A percentile compares a stretch with the other conserved stretches of the same genome.
These are phyloP conservation scores for Xanthoceras sorbifolium DNA, from an alignment of 345 rosid species.

Conservation along the genomic window DNA sequence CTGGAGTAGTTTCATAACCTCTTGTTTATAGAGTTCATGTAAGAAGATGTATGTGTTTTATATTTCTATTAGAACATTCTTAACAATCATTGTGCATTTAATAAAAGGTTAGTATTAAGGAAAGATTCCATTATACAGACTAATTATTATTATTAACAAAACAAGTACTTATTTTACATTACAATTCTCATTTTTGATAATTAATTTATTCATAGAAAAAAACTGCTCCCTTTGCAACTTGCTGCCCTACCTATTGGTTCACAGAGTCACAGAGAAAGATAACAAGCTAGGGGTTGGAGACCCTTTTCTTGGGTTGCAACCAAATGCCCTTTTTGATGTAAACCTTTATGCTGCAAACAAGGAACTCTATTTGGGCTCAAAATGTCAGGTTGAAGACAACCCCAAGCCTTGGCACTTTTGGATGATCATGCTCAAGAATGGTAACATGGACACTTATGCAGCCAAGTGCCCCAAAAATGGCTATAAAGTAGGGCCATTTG, in stretches of 20 bases:
- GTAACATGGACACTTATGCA: conserved; percentile 57
- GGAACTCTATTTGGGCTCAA: conserved; percentile 60
- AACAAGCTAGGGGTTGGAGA: conserved; percentile 52
- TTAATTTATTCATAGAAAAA: conserved; percentile 5
- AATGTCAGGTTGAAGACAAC: conserved; percentile 54
- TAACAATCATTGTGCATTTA: background rate
- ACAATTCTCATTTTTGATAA: background rate
- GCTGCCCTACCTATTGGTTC: conserved; percentile 29
- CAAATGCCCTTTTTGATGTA: conserved; percentile 31
- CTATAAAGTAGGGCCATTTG: conserved; percentile 44
- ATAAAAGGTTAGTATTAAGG: background rate
- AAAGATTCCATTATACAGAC: background rate
- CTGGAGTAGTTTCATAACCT: background rate
- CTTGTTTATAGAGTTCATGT: background rate
- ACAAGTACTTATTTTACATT: background rate
- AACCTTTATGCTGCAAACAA: conserved; percentile 57
- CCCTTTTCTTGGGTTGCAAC: conserved; percentile 36
- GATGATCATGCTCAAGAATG: conserved; percentile 71
- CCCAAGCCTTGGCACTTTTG: conserved; percentile 73
- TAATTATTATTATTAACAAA: background rate
- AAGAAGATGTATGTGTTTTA: background rate
- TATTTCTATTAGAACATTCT: background rate
- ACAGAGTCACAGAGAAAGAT: conserved; percentile 58
- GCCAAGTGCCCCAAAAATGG: conserved; percentile 65
- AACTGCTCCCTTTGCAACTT: conserved; percentile 26